Evolutionary conservation across 345 rosid species (phyloP).

Genomic region (Brassica carinata): DNA sequence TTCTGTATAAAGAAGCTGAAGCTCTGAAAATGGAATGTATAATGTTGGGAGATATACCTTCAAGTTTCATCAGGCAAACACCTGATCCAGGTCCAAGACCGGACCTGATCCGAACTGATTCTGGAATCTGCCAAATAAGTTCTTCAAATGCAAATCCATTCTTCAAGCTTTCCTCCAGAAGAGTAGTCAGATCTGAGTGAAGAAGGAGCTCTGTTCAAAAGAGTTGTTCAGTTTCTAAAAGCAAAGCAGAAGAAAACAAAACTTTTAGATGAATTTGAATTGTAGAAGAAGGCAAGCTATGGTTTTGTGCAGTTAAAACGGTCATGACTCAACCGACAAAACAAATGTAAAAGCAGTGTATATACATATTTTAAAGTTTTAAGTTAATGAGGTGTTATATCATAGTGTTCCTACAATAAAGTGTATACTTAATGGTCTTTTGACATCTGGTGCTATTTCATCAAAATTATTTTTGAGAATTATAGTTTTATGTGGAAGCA

Average conservation of each 20-base stretch:
- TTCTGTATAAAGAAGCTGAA: constrained; percentile 68
- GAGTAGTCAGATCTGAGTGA: constrained; percentile 27
- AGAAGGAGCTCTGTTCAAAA: not conserved
- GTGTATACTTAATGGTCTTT: not conserved
- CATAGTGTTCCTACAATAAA: not conserved
- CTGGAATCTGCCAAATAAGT: constrained; percentile 59
- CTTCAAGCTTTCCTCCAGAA: not conserved
- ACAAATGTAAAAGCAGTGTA: constrained; percentile 8
- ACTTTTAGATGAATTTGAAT: constrained; percentile 18
- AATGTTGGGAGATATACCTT: constrained; percentile 56
- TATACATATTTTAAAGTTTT: not conserved
- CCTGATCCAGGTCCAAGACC: constrained; percentile 82
- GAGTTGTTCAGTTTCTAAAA: not conserved
- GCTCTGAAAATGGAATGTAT: constrained; percentile 54
- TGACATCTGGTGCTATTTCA: not conserved
- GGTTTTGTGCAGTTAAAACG: constrained; percentile 20
- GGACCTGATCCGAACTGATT: constrained; percentile 81
- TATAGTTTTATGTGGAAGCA: too few relatives aligned
- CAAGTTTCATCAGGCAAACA: constrained; percentile 57
- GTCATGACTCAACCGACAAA: constrained; percentile 25
- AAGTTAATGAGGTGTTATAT: not conserved
- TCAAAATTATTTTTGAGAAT: too few relatives aligned
- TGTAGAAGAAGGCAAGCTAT: not conserved
- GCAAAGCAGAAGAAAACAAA: not conserved
- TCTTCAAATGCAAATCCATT: constrained; percentile 79